Evolutionary conservation across 1,284 basidiomycete genomes (phyloP), one percentile per base, ranked within the genome.

Genomic region (Boletus smithii): DNA sequence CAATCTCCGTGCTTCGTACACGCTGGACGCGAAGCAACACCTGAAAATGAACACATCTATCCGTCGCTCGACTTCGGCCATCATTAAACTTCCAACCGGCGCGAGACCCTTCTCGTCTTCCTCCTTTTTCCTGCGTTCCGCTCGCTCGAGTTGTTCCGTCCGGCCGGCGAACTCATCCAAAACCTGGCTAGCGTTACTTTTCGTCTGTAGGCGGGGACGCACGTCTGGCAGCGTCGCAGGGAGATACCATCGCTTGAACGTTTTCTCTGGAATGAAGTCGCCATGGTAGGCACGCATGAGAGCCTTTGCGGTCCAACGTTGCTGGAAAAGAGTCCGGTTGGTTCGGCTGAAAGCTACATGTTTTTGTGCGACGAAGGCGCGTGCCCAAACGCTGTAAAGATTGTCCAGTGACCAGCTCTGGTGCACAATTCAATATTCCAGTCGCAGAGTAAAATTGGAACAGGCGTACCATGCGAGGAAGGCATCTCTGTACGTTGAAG

Each of bases 211-310:
- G 46, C 71, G 73, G 6, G 85, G 82, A 40, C 89, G 85, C 44
- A 97, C 89, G 56, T 91, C 88, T 0, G 95, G 95, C 11, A 99
- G 74, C 0, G 80, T 84, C 48, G 81, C 75, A 9, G 95, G 95
- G 18, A 99, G 79, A 68, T 93, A 98, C 89, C 93, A 95, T 43
- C 90, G 83, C 68, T 95, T 95, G 80, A 98, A 98, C 33, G 85
- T 83, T 61, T 87, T 89, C 72, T 95, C 92, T 46, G 86, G 85
- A 53, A 98, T 93, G 69, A 83, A 89, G 76, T 99, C 95, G 32
- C 95, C 95, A 66, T 99, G 95, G 74, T 99, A 99, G 4, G 84
- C 94, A 49, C 95, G 85, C 26, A 93, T 80, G 52, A 95, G 81
- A n/a, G 85, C 79, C 70, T 97, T 98, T 14, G 91, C 81, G 20